These are phyloP conservation scores for Spiraea crenata DNA, from an alignment of 331 rosid species.

Conservation along the genomic window DNA sequence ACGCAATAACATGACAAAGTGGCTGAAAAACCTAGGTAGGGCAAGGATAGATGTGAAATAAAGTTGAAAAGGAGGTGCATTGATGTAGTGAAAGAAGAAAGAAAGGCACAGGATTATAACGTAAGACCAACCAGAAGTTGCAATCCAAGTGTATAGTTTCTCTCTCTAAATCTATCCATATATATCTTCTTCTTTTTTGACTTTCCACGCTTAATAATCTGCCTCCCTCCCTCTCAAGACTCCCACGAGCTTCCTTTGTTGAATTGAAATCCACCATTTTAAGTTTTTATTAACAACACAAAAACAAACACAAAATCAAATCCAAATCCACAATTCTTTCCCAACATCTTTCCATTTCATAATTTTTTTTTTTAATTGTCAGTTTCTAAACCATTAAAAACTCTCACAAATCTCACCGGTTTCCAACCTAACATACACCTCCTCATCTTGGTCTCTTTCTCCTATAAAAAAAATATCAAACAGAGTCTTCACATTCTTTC, in stretches of 20 bases:
- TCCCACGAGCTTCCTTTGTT: conserved; percentile 45
- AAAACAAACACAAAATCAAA: conserved; percentile 28
- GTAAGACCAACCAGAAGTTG: conserved; percentile 41
- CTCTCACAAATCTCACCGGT: conserved; percentile 47
- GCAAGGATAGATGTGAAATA: conserved; percentile 6
- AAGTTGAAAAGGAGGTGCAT: conserved; percentile 8
- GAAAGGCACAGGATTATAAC: conserved; percentile 23
- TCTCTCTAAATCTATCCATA: not conserved
- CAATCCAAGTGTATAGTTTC: conserved; percentile 42
- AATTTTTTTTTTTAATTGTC: conserved; percentile 15
- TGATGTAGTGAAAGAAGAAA: not conserved
- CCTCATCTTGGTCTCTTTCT: not conserved
- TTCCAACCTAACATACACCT: conserved; percentile 49
- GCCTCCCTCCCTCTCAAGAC: conserved; percentile 17
- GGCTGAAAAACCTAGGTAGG: not conserved
- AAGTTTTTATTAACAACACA: too few relatives aligned
- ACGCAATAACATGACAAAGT: not conserved
- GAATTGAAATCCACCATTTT: conserved; percentile 39
- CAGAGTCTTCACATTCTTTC: not conserved
- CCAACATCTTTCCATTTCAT: not conserved
- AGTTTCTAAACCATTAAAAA: conserved; percentile 41
- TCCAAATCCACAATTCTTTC: conserved; percentile 29
- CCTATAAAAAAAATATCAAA: conserved; percentile 6
- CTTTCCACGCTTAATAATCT: conserved; percentile 36
- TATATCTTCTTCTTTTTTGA: conserved; percentile 38